Percentiles rank a stretch among this genome's conserved stretches.
Conservation (phyloP, 768 basidiomycete species). For the Russula sp. region DNA sequence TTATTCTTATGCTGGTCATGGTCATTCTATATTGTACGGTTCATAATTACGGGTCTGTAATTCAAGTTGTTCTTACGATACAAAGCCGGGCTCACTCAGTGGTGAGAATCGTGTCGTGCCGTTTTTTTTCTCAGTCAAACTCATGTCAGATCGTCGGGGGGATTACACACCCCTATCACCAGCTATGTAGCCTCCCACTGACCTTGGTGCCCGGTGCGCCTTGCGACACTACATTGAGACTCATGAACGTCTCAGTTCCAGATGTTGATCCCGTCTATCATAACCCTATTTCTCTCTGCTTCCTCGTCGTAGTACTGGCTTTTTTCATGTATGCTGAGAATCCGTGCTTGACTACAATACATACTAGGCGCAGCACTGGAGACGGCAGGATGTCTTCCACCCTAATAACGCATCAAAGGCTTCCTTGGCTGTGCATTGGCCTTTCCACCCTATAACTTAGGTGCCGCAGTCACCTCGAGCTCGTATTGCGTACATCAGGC, state of each 20-base stretch:
- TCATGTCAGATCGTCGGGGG: neutral
- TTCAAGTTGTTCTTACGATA: neutral
- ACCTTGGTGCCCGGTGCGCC: neutral
- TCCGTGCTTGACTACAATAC: neutral
- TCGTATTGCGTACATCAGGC: neutral
- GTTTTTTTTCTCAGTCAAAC: too few species aligned
- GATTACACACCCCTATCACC: too few species aligned
- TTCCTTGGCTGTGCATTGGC: too few species aligned
- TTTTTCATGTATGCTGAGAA: neutral
- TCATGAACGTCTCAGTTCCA: neutral
- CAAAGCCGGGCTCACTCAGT: neutral
- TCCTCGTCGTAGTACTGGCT: neutral
- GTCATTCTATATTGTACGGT: slow-evolving; percentile 4
- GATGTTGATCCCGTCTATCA: neutral
- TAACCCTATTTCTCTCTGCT: neutral
- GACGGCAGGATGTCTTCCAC: neutral
- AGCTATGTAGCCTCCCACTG: neutral
- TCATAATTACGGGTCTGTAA: neutral
- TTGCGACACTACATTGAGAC: neutral
- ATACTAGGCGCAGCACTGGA: neutral
- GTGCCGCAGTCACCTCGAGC: neutral
- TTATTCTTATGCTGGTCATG: neutral
- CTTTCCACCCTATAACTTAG: too few species aligned
- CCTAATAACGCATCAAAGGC: neutral
- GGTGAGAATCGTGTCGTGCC: neutral